A percentile compares a stretch with the other conserved stretches of the same genome.
phyloP scores from a whole-genome alignment of 2,329 filamentous ascomycete species.

The Teratosphaeria nubilosa region DNA sequence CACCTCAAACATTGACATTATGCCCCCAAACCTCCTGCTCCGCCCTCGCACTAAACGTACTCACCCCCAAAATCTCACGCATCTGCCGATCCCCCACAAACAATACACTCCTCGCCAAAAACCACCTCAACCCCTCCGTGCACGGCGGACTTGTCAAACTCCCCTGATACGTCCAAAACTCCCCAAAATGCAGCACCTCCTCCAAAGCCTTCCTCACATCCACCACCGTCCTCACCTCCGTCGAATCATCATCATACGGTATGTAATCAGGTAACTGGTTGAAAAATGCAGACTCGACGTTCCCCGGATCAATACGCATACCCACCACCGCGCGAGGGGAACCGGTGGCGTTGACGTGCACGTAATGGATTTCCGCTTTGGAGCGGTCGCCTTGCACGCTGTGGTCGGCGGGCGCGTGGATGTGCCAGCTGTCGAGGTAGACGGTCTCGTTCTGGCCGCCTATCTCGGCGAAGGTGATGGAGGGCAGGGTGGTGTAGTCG shows the following conservation, averaged over 20 bases:
- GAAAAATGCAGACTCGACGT: conserved; percentile 22
- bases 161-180: conserved; percentile 42
- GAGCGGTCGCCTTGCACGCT: conserved; percentile 33
- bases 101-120: conserved; percentile 33
- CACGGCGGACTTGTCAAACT: conserved; percentile 40
- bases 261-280: conserved; percentile 17
- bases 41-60: conserved; percentile 35
- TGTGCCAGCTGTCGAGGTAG: conserved; percentile 43
- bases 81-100: conserved; percentile 38
- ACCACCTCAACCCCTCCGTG: conserved; percentile 39
- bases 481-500: conserved; percentile 30
- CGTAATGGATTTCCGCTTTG: conserved; percentile 41
- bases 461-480: conserved; percentile 34
- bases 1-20: conserved; percentile 30
- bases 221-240: conserved; percentile 21
- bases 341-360: conserved; percentile 33
- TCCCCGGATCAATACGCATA: conserved; percentile 37
- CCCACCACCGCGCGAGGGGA: conserved; percentile 37
- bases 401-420: conserved; percentile 43
- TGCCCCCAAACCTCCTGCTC: conserved; percentile 41
- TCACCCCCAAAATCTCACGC: conserved; percentile 35
- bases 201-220: conserved; percentile 22
- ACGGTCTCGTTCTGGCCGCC: conserved; percentile 36
- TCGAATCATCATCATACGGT: conserved; percentile 10
- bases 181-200: conserved; percentile 30